Evolutionary conservation across 2,329 filamentous ascomycete species (phyloP), one percentile per base, ranked within the genome.

Genomic region (Gaeumannomyces tritici): DNA sequence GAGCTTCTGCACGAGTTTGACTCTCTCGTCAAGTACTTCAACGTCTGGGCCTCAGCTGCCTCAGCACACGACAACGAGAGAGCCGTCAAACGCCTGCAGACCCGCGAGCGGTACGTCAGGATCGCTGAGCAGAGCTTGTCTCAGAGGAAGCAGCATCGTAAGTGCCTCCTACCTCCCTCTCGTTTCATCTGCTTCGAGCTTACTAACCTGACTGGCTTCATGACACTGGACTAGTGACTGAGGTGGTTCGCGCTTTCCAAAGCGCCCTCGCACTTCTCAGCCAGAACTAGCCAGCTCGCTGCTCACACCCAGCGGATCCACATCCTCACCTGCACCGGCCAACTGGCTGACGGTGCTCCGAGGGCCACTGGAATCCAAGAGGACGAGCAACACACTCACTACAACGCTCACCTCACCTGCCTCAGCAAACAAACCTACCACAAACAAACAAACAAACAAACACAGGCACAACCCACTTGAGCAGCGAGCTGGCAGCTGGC

Each of bases 71-170:
- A 96, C 72, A 86, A 89, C 62, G 87, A 88, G 64, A 84, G 93
- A 62, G 89, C 90, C 28, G 80, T 85, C 65, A 93, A 93, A 73
- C 86, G 92, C 62, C 80, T 96, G 57, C 89, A 88, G 70, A 97
- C 93, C 2, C 86, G 92, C 65, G 86, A 89, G 72, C 80, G 85
- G 64, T 89, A 88, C 72, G 90, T 96, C 33, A 85, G 88, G 65
- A 79, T 91, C 56, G 85, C 88, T 0, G 93, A 96, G 72, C 78
- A 84, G 54, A 83, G 80, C 29, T 79, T 96, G 63, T 84, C 86
- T 62, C 82, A 88, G 67, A 95, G 89, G 71, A 89, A 92, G 70
- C 80, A 87, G 64, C 92, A 96, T 69, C 90, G 92, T 96, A 77
- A 77, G 89, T 76, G 33, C n/a, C n/a, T n/a, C n/a, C n/a, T 47